Base-by-base conservation (phyloP, 78 protist species). In the Dictyostelium citrinum region DNA sequence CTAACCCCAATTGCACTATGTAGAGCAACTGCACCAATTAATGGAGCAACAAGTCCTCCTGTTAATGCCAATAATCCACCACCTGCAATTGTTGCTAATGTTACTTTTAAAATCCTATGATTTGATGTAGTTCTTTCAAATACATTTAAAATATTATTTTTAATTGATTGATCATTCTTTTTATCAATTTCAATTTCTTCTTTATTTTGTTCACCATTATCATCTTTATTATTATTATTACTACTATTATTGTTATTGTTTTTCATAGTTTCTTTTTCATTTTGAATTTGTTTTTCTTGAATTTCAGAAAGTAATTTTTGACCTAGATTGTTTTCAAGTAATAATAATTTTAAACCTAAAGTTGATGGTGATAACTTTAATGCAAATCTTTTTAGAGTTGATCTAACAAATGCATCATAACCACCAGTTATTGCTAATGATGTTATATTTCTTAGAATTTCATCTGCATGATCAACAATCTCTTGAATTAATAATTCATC, bases 61-160 rank as follows among this genome's bases (percentile, higher is more conserved):
- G 75, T 41, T 2, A 67, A 72, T 24, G 84, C 85, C 1, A 88
- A 39, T 31, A 88, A 22, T 33, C 68, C 49, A 67, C 84, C 84
- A 78, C 93, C 93, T 17, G 72, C 77, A 9, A 78, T 17, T 1
- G 85, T 76, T 17, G 93, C 93, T 4, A 78, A 17, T 43, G 80
- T 77, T 11, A 88, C 49, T 58, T 88, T 88, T 35, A 88, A 8
- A 12, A 27, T 55, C 27, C 93, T 31, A 68, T 88, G 29, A 24
- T 76, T 88, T 12, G 93, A 88, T 33, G 49, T 88, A 0, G 85
- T 88, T 78, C 85, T 49, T 43, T 88, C 93, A 88, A 88, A 88
- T 5, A 88, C 84, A 88, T 88, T 67, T 9, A 17, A n/a, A 22
- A 88, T 88, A 12, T 51, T 70, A 7, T 41, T 41, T 41, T 35